Base-by-base conservation (phyloP, 2,329 filamentous ascomycete genomes). In the Exophiala alcalophila region DNA sequence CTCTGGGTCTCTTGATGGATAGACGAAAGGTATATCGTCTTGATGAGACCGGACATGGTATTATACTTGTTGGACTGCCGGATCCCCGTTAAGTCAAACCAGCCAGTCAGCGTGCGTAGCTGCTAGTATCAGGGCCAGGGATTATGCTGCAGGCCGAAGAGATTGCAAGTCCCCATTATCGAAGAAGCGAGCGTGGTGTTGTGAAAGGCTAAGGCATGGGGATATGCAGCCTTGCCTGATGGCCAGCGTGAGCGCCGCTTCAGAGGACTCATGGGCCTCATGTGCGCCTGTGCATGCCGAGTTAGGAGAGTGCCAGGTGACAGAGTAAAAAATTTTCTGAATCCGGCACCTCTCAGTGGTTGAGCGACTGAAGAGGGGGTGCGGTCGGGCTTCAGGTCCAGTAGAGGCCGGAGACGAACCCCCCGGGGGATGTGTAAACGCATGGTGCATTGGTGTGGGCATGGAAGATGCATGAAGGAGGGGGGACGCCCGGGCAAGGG, bases 211-310 rank as follows among this genome's bases (percentile, higher is more conserved):
- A 51, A 42, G 32, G 29, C 26, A 48, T 28, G 19, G 28, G 29
- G 34, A 40, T 44, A 40, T 44, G 49, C 49, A 52, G 49, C 49
- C 49, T 52, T 52, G 49, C 35, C 39, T 42, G 40, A 25, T 15
- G 14, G 42, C 23, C 25, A 43, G 26, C 23, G 20, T 20, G 24
- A 37, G 24, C 35, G 39, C 41, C 20, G 19, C 36, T 30, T 34
- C 38, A 44, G n/a, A n/a, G n/a, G n/a, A n/a, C n/a, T n/a, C n/a
- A n/a, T n/a, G n/a, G 28, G 37, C 47, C 36, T 39, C 28, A 29
- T 10, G 18, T n/a, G 35, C 41, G 49, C 44, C 32, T 49, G 23
- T 31, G 45, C 41, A 37, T 52, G 30, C 49, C 49, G 8, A 18
- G 35, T 49, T 40, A 15, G 44, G 49, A 36, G 31, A 41, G 28